Evolutionary conservation across 345 rosid species (phyloP).

Genomic region (Aquilaria yunnanensis): DNA sequence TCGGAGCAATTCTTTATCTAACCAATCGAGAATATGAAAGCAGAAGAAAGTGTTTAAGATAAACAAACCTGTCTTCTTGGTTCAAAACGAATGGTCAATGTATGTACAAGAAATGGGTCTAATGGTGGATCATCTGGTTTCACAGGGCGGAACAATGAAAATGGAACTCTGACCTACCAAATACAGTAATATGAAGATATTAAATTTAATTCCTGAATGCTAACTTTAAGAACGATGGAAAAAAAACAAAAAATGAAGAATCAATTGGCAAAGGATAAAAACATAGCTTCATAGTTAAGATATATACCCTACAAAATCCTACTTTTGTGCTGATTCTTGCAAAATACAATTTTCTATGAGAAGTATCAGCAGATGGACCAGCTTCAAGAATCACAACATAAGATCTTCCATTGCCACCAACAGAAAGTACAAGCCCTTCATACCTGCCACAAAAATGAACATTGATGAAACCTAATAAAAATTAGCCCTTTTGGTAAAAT

Average conservation of each 20-base stretch:
- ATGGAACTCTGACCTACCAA: slow-evolving; percentile 88
- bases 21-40: neutral
- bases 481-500: slow-evolving; percentile 2
- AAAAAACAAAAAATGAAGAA: slow-evolving; percentile 3
- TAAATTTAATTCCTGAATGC: slow-evolving; percentile 7
- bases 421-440: slow-evolving; percentile 89
- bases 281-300: neutral
- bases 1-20: too few relatives aligned
- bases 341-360: slow-evolving; percentile 83
- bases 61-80: slow-evolving; percentile 82
- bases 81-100: slow-evolving; percentile 92
- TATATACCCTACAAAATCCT: slow-evolving; percentile 78
- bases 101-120: slow-evolving; percentile 92
- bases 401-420: slow-evolving; percentile 97
- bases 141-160: slow-evolving; percentile 91
- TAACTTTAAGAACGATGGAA: neutral
- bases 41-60: neutral
- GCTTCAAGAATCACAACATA: slow-evolving; percentile 92
- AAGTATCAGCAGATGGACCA: slow-evolving; percentile 82
- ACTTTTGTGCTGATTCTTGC: slow-evolving; percentile 87
- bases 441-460: slow-evolving; percentile 38
- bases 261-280: neutral
- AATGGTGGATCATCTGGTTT: slow-evolving; percentile 92
- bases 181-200: slow-evolving; percentile 8
- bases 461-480: neutral